Conservation (phyloP, 257 asterid species). For the Solanum piurae region DNA sequence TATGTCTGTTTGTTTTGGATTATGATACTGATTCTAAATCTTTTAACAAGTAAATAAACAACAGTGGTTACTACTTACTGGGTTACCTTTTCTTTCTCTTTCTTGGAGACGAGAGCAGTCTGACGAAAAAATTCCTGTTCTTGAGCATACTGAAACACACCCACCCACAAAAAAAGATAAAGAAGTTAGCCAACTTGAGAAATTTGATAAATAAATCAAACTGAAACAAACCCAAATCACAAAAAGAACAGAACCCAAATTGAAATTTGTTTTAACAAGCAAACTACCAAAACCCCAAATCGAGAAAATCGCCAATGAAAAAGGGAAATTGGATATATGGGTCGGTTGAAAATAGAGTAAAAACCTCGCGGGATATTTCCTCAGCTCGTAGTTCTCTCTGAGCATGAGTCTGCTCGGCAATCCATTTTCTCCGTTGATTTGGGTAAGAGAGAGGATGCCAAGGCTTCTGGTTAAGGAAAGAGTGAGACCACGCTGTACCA, state of each 20-base stretch:
- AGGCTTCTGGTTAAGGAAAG: conserved; percentile 91
- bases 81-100: conserved; percentile 88
- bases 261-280: background rate
- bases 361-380: conserved; percentile 87
- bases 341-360: background rate
- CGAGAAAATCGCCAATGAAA: background rate
- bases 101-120: conserved; percentile 78
- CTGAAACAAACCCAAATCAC: background rate
- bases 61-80: conserved; percentile 15
- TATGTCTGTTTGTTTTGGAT: background rate
- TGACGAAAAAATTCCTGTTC: conserved; percentile 95
- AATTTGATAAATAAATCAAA: background rate
- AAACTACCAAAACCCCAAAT: background rate
- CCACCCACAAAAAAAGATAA: background rate
- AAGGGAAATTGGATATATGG: background rate
- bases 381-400: conserved; percentile 65
- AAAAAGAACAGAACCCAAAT: background rate
- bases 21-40: background rate
- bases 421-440: conserved; percentile 99
- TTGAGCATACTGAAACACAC: conserved; percentile 73
- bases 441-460: conserved; percentile 99
- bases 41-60: background rate
- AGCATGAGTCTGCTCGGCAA: conserved; percentile 91
- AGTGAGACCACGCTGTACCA: conserved; percentile 98
- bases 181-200: background rate